Evolutionary conservation across 75 land plant species (phyloP).

Genomic region (Selaginella tamariscina): DNA sequence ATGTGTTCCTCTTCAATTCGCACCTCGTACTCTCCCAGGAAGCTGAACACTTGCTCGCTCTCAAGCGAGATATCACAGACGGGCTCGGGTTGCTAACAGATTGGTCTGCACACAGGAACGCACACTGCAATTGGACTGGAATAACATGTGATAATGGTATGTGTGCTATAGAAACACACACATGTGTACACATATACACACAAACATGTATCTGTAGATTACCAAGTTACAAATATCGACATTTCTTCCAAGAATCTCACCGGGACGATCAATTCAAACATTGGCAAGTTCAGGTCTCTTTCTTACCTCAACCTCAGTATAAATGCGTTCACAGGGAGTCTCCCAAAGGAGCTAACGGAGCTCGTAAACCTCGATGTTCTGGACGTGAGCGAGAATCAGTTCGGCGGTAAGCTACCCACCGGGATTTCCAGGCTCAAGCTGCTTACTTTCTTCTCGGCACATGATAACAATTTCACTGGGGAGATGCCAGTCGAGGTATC

Average conservation of each 20-base stretch:
- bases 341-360: constrained; percentile 22
- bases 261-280: constrained; percentile 12
- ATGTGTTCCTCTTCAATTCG: too few species aligned
- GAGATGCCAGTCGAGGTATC: neutral
- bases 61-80: neutral
- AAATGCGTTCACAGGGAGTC: constrained; percentile 28
- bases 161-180: too few species aligned
- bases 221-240: constrained; percentile 20
- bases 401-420: neutral
- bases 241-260: constrained; percentile 15
- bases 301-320: constrained; percentile 14
- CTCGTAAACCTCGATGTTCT: neutral
- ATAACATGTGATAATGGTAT: neutral
- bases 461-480: constrained; percentile 10
- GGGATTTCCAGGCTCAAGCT: neutral
- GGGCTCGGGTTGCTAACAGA: neutral
- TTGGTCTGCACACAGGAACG: neutral
- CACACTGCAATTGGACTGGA: neutral
- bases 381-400: constrained; percentile 1
- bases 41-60: neutral
- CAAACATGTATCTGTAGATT: too few species aligned
- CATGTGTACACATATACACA: too few species aligned
- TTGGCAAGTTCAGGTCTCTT: constrained; percentile 14
- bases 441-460: neutral
- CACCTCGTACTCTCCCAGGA: neutral